Conservation (phyloP, 768 basidiomycete genomes). For the Lepiota subincarnata region DNA sequence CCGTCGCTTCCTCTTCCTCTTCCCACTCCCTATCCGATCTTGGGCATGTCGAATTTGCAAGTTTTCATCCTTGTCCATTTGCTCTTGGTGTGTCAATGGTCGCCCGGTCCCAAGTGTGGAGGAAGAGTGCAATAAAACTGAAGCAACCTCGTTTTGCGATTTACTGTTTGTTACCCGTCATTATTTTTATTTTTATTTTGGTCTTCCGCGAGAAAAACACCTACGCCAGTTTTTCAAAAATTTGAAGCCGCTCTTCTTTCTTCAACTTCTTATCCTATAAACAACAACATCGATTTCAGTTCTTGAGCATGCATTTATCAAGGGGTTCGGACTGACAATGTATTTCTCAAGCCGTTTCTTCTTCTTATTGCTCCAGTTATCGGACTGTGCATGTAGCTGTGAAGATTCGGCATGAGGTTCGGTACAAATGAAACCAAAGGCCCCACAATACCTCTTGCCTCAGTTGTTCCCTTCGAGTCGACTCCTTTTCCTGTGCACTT, state of each 20-base stretch:
- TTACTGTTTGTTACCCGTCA: conserved; percentile 7
- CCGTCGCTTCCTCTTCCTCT: conserved; percentile 42
- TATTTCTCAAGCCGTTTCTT: conserved; percentile 89
- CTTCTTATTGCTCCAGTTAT: conserved; percentile 81
- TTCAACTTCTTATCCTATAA: conserved; percentile 85
- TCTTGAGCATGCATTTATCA: neutral
- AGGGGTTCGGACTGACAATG: conserved; percentile 54
- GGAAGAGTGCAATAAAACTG: conserved; percentile 68
- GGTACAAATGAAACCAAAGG: conserved; percentile 6
- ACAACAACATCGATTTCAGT: conserved; percentile 7
- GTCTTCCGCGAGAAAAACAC: conserved; percentile 21
- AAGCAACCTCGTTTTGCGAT: conserved; percentile 28
- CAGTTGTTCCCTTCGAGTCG: conserved; percentile 54
- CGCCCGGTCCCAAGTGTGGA: conserved; percentile 80
- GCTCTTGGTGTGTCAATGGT: conserved; percentile 54
- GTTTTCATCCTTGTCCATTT: conserved; percentile 56
- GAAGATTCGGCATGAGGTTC: neutral
- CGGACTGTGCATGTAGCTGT: conserved; percentile 48
- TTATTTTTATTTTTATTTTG: neutral
- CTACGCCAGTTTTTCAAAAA: conserved; percentile 83
- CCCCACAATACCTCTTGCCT: conserved; percentile 48
- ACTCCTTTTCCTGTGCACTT: conserved; percentile 56
- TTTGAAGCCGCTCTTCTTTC: conserved; percentile 74
- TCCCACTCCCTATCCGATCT: conserved; percentile 44
- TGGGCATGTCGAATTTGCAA: conserved; percentile 49